These are phyloP conservation scores for Fusarium avenaceum DNA, from an alignment of 2,329 filamentous ascomycete genomes.

Conservation along the genomic window DNA sequence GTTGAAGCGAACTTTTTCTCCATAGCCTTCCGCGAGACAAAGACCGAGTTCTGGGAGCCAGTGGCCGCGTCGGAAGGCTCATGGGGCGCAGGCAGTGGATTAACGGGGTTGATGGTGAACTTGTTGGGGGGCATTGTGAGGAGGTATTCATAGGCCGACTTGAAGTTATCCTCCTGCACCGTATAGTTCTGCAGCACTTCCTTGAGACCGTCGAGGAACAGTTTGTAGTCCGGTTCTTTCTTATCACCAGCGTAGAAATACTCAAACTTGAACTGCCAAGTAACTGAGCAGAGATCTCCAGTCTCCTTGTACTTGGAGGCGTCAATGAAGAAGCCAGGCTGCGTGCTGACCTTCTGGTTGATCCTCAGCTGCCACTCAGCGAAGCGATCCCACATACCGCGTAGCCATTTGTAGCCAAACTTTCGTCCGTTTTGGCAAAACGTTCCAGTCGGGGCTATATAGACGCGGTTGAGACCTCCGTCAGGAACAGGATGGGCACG, in stretches of 20 bases:
- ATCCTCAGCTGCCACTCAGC: constrained; percentile 3
- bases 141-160: constrained; percentile 2
- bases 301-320: constrained; percentile 4
- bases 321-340: constrained; percentile 9
- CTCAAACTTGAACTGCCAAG: constrained; percentile 7
- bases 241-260: constrained; percentile 2
- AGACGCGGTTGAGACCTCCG: constrained; percentile 7
- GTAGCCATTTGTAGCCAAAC: constrained; percentile 6
- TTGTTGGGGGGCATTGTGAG: constrained; percentile 2
- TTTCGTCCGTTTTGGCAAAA: background rate
- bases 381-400: constrained; percentile 8
- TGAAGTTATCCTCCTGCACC: background rate
- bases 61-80: constrained; percentile 5
- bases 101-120: background rate
- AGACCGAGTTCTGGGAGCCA: constrained; percentile 13
- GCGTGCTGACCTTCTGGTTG: constrained; percentile 14
- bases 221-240: background rate
- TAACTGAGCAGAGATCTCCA: background rate
- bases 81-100: background rate
- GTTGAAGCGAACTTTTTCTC: constrained; percentile 7
- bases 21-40: constrained; percentile 6
- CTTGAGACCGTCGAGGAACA: constrained; percentile 6
- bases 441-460: background rate
- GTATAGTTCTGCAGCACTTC: background rate
- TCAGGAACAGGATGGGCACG: background rate